A percentile compares a stretch with the other conserved stretches of the same genome.
These are phyloP conservation scores for Fraxinus sp. DNA, from an alignment of 305 asterid genomes.

Conservation along the genomic window DNA sequence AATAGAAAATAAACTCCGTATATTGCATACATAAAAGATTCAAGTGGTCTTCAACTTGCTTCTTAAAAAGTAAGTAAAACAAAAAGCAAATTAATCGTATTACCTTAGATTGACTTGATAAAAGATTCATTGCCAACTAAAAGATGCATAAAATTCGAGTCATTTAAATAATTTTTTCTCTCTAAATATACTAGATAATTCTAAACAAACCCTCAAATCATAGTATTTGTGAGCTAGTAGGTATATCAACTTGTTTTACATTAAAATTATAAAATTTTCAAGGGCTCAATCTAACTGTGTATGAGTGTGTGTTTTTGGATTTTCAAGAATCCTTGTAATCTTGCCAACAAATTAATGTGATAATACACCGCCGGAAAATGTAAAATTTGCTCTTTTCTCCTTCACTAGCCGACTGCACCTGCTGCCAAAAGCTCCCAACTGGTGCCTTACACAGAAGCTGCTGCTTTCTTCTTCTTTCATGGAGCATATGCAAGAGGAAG, in stretches of 20 bases:
- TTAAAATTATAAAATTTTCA: background rate
- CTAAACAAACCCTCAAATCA: background rate
- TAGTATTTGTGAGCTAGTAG: background rate
- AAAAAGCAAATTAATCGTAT: conserved; percentile 22
- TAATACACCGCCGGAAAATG: conserved; percentile 55
- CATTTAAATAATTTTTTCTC: background rate
- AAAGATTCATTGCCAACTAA: background rate
- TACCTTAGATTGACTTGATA: background rate
- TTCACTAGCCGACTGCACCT: conserved; percentile 44
- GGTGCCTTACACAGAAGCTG: conserved; percentile 9
- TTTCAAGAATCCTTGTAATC: conserved; percentile 37
- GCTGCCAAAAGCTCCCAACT: conserved; percentile 35
- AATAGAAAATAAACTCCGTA: background rate
- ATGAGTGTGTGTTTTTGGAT: background rate
- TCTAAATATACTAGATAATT: background rate
- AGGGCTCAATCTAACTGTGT: background rate
- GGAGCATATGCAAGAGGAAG: background rate
- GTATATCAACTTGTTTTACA: conserved; percentile 1
- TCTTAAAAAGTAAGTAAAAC: background rate
- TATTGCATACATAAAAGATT: background rate
- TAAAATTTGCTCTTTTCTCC: conserved; percentile 56
- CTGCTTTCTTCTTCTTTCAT: conserved; percentile 27
- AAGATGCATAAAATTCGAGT: too few relatives aligned
- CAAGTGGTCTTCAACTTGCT: background rate
- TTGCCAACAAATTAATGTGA: conserved; percentile 61